phyloP scores from a whole-genome alignment of 1,139 yeast species.

The Saccharomyces pastorianus region DNA sequence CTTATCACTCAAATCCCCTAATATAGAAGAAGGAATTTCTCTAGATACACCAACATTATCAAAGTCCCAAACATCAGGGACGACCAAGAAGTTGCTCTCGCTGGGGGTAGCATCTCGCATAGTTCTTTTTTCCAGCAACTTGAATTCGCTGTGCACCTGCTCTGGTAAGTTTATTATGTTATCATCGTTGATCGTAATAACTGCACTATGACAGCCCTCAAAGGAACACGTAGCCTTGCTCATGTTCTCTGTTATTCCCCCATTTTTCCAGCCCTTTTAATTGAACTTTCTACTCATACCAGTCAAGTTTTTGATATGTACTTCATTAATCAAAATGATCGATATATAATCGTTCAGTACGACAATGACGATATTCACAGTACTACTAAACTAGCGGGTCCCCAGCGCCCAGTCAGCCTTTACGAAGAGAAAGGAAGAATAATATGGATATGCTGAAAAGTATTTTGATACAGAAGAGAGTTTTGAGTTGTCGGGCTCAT shows the following conservation, averaged over 20 bases:
- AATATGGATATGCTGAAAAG: background rate
- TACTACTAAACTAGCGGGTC: background rate
- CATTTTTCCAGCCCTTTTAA: background rate
- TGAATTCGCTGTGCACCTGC: slow-evolving; percentile 12
- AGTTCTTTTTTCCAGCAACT: slow-evolving; percentile 12
- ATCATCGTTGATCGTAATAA: slow-evolving; percentile 13
- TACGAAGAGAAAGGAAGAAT: background rate
- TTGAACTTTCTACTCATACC: background rate
- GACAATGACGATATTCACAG: background rate
- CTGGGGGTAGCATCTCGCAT: background rate
- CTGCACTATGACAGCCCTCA: slow-evolving; percentile 17
- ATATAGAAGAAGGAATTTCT: slow-evolving; percentile 31
- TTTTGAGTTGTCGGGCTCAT: background rate
- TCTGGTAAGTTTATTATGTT: slow-evolving; percentile 11
- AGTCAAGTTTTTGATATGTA: background rate
- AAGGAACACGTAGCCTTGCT: slow-evolving; percentile 22
- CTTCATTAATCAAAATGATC: background rate
- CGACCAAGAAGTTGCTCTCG: slow-evolving; percentile 32
- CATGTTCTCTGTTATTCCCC: background rate
- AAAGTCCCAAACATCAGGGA: slow-evolving; percentile 64
- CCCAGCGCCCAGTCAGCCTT: background rate
- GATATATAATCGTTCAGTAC: background rate
- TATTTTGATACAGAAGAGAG: background rate
- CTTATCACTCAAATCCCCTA: background rate
- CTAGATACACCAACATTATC: slow-evolving; percentile 69